Evolutionary conservation across 1,284 basidiomycete genomes (phyloP).

Genomic region (Ceratobasidium sp.): DNA sequence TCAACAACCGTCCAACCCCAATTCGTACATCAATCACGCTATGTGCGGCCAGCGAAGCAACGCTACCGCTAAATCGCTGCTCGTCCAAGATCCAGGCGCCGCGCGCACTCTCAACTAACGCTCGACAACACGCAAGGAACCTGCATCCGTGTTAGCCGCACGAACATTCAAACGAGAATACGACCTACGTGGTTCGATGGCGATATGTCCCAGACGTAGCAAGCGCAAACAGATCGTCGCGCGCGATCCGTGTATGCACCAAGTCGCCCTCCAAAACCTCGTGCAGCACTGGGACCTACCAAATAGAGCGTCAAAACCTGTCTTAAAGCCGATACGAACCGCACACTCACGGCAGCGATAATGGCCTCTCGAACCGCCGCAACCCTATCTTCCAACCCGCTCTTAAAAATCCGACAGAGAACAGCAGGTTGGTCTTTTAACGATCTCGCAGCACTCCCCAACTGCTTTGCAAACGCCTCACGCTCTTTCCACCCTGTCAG

Average conservation of each 20-base stretch:
- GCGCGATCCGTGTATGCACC: slow-evolving; percentile 53
- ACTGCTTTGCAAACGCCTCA: slow-evolving; percentile 67
- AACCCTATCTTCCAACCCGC: slow-evolving; percentile 72
- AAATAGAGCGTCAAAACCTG: slow-evolving; percentile 42
- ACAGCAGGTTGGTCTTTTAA: slow-evolving; percentile 47
- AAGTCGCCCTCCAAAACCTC: slow-evolving; percentile 56
- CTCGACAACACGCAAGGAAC: slow-evolving; percentile 75
- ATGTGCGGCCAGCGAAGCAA: slow-evolving; percentile 70
- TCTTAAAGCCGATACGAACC: background rate
- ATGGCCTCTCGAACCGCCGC: slow-evolving; percentile 85
- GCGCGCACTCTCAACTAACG: slow-evolving; percentile 59
- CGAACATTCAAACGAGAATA: slow-evolving; percentile 28
- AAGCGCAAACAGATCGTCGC: slow-evolving; percentile 63
- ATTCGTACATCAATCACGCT: slow-evolving; percentile 87
- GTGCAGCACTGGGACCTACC: slow-evolving; percentile 64
- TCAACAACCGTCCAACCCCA: slow-evolving; percentile 74
- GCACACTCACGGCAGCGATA: slow-evolving; percentile 64
- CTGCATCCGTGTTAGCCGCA: slow-evolving; percentile 50
- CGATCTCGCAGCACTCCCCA: slow-evolving; percentile 59
- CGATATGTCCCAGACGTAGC: slow-evolving; percentile 66
- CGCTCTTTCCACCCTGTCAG: slow-evolving; percentile 85
- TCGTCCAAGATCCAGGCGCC: slow-evolving; percentile 58
- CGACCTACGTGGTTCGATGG: slow-evolving; percentile 74
- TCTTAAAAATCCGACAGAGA: slow-evolving; percentile 49
- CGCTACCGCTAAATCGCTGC: slow-evolving; percentile 64